Evolutionary conservation across 495 filamentous ascomycete species (phyloP), one percentile per base, ranked within the genome.

Genomic region (Bathelium albidoporum): DNA sequence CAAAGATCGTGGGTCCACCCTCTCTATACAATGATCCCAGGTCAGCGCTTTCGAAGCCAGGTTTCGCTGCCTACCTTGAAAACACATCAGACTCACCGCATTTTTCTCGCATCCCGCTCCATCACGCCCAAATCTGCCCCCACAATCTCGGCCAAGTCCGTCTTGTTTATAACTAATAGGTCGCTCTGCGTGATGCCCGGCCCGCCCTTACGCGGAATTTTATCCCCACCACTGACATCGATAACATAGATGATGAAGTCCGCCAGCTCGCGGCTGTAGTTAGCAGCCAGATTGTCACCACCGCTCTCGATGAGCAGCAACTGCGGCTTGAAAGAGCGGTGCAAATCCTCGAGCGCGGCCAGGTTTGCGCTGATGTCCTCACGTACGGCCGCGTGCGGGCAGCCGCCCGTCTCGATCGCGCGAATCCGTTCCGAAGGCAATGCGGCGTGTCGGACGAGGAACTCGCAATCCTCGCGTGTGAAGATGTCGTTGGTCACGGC

Each of bases 401-500:
- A 98, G 26, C 94, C 94, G 71, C 94, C 94, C 2, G 94, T 98
- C 76, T 98, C 94, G 77, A 98, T 97, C 70, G 94, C 94, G 64
- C 85, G 83, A 79, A 98, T 97, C 58, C 93, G 89, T 1, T 74
- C 66, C 0, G 92, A 78, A 0, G 93, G 87, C 0, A 98, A 88
- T 31, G 94, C 94, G 64, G 81, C 75, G 82, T 96, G 82, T 49
- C 85, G 84, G 61, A 89, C 92, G 0, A 98, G 88, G 82, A 98
- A 98, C 72, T 97, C 94, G 76, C 90, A 89, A 77, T 98, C 94
- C 79, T 98, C 94, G 64, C 82, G 79, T 29, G 94, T 97, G 82
- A 98, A 98, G 81, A 97, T 97, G 79, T 98, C 94, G 79, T 98
- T 98, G 32, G 94, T 98, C 2, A 98, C 92, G 43, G 92, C 94